A percentile compares a stretch with the other conserved stretches of the same genome.
Conservation (phyloP, 225 moss, liverwort and hornwort species). For the Asterella californica region DNA sequence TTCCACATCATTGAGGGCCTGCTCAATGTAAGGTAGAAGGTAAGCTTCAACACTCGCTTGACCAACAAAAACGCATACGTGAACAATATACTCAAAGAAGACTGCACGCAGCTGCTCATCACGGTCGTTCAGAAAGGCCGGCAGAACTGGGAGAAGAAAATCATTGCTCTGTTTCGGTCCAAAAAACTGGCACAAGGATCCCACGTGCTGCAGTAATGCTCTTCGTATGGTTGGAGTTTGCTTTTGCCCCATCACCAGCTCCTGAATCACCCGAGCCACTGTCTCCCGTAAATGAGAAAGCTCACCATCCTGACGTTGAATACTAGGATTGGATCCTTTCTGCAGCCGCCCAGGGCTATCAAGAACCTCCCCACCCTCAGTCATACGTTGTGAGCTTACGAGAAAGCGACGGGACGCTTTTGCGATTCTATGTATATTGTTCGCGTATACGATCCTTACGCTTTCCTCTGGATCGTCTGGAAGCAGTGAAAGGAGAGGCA, state of each 20-base stretch:
- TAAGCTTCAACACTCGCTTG: slow-evolving; percentile 92
- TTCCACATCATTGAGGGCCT: slow-evolving; percentile 97
- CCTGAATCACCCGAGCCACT: slow-evolving; percentile 91
- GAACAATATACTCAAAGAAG: slow-evolving; percentile 94
- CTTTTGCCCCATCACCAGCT: slow-evolving; percentile 91
- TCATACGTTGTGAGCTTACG: slow-evolving; percentile 74
- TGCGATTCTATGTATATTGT: slow-evolving; percentile 90
- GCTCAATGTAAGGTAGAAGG: slow-evolving; percentile 90
- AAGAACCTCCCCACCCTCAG: slow-evolving; percentile 62
- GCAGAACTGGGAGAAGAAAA: slow-evolving; percentile 84
- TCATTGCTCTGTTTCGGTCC: slow-evolving; percentile 91
- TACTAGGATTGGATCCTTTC: slow-evolving; percentile 47
- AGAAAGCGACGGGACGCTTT: slow-evolving; percentile 76
- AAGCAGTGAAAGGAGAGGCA: slow-evolving; percentile 89
- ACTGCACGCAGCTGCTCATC: slow-evolving; percentile 97
- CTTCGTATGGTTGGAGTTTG: slow-evolving; percentile 97
- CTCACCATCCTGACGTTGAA: slow-evolving; percentile 67
- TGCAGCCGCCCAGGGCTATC: slow-evolving; percentile 51
- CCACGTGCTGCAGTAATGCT: slow-evolving; percentile 85
- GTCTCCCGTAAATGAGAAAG: slow-evolving; percentile 79
- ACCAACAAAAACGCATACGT: slow-evolving; percentile 95
- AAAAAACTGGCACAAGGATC: slow-evolving; percentile 89
- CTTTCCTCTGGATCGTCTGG: slow-evolving; percentile 99
- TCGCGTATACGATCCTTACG: slow-evolving; percentile 88
- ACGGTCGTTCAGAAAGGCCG: slow-evolving; percentile 96